Conservation (phyloP, 306 rosid genomes). For the Oxytropis ochrocephala region DNA sequence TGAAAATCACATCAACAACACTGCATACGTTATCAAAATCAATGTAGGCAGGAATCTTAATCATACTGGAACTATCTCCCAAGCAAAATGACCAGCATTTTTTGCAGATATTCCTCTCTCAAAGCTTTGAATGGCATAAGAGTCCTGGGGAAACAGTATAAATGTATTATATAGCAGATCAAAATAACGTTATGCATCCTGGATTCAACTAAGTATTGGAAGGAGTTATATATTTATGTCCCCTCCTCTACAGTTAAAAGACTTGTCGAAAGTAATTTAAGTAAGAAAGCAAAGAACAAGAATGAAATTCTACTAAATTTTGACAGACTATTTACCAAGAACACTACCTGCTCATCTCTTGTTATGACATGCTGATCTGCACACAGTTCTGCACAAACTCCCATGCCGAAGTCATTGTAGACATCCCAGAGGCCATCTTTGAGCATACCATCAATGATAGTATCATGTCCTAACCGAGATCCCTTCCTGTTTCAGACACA, state of each 20-base stretch:
- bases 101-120: conserved; percentile 77
- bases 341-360: conserved; percentile 78
- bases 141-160: conserved; percentile 47
- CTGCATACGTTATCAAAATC: neutral
- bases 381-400: conserved; percentile 83
- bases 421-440: conserved; percentile 99
- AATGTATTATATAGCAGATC: neutral
- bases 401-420: conserved; percentile 83
- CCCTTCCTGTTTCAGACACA: conserved; percentile 59
- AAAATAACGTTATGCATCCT: neutral
- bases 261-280: neutral
- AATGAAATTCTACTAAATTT: neutral
- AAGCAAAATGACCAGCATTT: conserved; percentile 56
- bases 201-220: conserved; percentile 4
- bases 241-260: too few relatives aligned
- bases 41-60: conserved; percentile 17
- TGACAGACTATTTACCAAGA: conserved; percentile 9
- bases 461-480: conserved; percentile 81
- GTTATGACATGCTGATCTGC: conserved; percentile 59
- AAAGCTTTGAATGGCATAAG: conserved; percentile 77
- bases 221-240: too few relatives aligned
- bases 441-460: conserved; percentile 80
- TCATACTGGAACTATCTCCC: conserved; percentile 89
- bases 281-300: neutral
- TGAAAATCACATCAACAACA: conserved; percentile 12